phyloP scores from a whole-genome alignment of 2,329 filamentous ascomycete species.

The Diaporthe sp. region DNA sequence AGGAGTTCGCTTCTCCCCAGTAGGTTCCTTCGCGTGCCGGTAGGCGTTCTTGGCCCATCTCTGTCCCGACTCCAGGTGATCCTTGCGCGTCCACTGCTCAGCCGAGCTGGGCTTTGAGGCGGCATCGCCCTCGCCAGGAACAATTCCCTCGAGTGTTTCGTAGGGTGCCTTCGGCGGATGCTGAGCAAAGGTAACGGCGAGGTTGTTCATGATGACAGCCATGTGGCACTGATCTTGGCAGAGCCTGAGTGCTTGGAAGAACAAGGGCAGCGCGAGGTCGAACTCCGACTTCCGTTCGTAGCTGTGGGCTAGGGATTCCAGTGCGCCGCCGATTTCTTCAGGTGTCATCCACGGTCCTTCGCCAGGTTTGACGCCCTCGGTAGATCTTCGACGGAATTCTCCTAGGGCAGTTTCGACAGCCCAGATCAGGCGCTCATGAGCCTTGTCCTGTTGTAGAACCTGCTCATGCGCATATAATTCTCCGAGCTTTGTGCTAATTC shows the following conservation, averaged over 20 bases:
- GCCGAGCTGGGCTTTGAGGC: conserved; percentile 33
- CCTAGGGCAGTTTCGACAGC: conserved; percentile 83
- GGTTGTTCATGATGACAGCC: conserved; percentile 87
- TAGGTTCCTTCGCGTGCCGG: conserved; percentile 71
- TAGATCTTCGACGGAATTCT: conserved; percentile 76
- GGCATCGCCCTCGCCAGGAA: conserved; percentile 31
- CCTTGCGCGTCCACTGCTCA: conserved; percentile 60
- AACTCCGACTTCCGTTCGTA: conserved; percentile 81
- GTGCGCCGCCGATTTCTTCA: conserved; percentile 77
- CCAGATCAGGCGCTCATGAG: conserved; percentile 81
- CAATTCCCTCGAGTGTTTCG: conserved; percentile 42
- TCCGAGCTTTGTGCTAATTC: conserved; percentile 84
- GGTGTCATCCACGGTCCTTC: conserved; percentile 78
- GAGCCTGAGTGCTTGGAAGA: conserved; percentile 83
- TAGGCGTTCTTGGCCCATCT: conserved; percentile 85
- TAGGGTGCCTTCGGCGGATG: conserved; percentile 58
- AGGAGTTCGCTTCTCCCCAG: conserved; percentile 72
- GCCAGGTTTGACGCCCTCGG: conserved; percentile 74
- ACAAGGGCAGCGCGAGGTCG: conserved; percentile 86
- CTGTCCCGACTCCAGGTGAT: conserved; percentile 75
- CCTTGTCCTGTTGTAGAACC: conserved; percentile 77
- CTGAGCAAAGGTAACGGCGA: conserved; percentile 79
- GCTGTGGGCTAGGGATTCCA: conserved; percentile 80
- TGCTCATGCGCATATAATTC: conserved; percentile 83
- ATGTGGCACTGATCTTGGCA: conserved; percentile 78